A percentile compares a stretch with the other conserved stretches of the same genome.
Conservation (phyloP, 345 rosid genomes). For the Ailanthus altissimus region DNA sequence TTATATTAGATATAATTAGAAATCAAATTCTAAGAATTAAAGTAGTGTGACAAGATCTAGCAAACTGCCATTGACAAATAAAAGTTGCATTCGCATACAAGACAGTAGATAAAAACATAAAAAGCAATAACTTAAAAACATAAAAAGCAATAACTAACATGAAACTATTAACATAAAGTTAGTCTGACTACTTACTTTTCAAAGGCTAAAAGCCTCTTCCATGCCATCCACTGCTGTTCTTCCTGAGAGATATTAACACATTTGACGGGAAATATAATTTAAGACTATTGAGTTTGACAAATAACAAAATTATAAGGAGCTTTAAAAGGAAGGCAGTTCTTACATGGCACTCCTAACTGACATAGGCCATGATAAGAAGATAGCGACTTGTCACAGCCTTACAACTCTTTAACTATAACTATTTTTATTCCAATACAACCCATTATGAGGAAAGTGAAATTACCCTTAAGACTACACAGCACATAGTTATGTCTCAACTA, state of each 20-base stretch:
- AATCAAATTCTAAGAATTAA: neutral
- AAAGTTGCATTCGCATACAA: neutral
- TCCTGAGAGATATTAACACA: slow-evolving; percentile 63
- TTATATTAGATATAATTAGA: slow-evolving; percentile 15
- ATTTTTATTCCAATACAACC: no score
- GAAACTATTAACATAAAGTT: neutral
- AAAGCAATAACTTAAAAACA: no score
- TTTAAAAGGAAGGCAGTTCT: no score
- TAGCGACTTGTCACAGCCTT: no score
- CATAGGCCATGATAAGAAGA: no score
- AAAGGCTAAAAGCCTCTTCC: slow-evolving; percentile 85
- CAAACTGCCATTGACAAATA: neutral
- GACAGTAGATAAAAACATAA: neutral
- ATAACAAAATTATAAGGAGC: no score
- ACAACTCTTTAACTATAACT: no score
- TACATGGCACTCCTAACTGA: no score
- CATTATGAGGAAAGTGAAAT: no score
- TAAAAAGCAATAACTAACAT: neutral
- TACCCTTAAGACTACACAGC: neutral
- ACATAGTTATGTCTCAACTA: neutral
- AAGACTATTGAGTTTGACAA: neutral
- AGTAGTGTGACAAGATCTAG: neutral
- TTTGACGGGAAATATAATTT: neutral
- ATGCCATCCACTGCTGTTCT: slow-evolving; percentile 89
- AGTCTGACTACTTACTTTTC: slow-evolving; percentile 64